These are phyloP conservation scores for Hanseniaspora vineae DNA, from an alignment of 805 yeast genomes.

Conservation along the genomic window DNA sequence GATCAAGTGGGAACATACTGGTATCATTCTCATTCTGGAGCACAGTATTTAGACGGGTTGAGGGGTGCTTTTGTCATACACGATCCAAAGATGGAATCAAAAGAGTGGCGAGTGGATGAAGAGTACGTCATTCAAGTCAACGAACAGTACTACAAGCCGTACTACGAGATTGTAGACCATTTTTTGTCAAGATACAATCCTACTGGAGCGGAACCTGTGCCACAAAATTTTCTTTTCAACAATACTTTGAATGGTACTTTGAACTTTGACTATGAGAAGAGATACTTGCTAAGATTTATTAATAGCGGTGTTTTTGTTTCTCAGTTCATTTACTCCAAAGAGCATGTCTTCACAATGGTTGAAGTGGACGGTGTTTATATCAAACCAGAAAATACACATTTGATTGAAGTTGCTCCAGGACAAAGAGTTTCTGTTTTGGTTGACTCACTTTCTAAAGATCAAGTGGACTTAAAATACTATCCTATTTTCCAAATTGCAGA, in stretches of 20 bases:
- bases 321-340: slow-evolving; percentile 56
- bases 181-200: slow-evolving; percentile 61
- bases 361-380: slow-evolving; percentile 67
- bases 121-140: slow-evolving; percentile 43
- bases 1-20: slow-evolving; percentile 69
- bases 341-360: slow-evolving; percentile 55
- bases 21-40: slow-evolving; percentile 72
- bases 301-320: slow-evolving; percentile 66
- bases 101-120: slow-evolving; percentile 50
- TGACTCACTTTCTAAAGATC: slow-evolving; percentile 27
- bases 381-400: slow-evolving; percentile 40
- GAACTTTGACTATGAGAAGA: slow-evolving; percentile 42
- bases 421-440: slow-evolving; percentile 68
- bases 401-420: slow-evolving; percentile 60
- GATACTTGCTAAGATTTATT: slow-evolving; percentile 50
- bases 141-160: slow-evolving; percentile 52
- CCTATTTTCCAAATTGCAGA: slow-evolving; percentile 53
- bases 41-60: slow-evolving; percentile 70
- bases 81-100: slow-evolving; percentile 27
- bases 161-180: slow-evolving; percentile 30
- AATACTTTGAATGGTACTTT: slow-evolving; percentile 48
- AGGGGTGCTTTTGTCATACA: slow-evolving; percentile 58
- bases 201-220: slow-evolving; percentile 77
- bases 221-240: slow-evolving; percentile 51
- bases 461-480: slow-evolving; percentile 26